Evolutionary conservation across 208 protist genomes (phyloP), one percentile per base, ranked within the genome.

Genomic region (Trypanosoma rangeli): DNA sequence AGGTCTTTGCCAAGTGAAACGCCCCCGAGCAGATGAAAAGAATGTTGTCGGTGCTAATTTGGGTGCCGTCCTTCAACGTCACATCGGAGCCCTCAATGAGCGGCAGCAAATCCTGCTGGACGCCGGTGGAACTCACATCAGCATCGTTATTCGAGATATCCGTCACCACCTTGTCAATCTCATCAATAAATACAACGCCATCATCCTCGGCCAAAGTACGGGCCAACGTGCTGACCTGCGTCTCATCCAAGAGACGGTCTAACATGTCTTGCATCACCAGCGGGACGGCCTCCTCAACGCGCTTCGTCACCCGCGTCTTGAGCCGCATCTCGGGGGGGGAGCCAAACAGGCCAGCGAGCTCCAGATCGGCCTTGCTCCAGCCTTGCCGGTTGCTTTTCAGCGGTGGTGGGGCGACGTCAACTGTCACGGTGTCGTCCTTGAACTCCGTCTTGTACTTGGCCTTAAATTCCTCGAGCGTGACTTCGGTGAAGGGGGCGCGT

Each of bases 171-270:
- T 99, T 99, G 85, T 99, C 98, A 70, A 99, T 99, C 68, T 99
- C 98, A 76, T 99, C 98, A 59, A 99, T 97, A 70, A 99, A 99
- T 12, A 99, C 97, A 53, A 99, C 97, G 39, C 98, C 98, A 64
- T 99, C 93, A 69, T 97, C 79, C 78, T 99, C 94, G 15, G 90
- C 82, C 46, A 96, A 66, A 9, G 82, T 76, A 24, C 85, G 77
- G 15, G 93, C 95, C 20, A 94, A 75, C 28, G 90, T 84, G 67
- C 86, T 90, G n/a, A 98, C 83, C 9, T 80, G 75, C n/a, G 86
- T 83, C 31, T 95, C 85, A 60, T 97, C 91, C 44, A 98, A 85
- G 29, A 98, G 81, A 73, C 97, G 97, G 44, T 95, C 86, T 13
- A 94, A 71, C 35, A 92, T 87, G 57, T 96, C 84, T 68, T 97